A percentile compares a stretch with the other conserved stretches of the same genome.
Conservation (phyloP, 352 stramenopile species). For the Pelagophyceae sp. region DNA sequence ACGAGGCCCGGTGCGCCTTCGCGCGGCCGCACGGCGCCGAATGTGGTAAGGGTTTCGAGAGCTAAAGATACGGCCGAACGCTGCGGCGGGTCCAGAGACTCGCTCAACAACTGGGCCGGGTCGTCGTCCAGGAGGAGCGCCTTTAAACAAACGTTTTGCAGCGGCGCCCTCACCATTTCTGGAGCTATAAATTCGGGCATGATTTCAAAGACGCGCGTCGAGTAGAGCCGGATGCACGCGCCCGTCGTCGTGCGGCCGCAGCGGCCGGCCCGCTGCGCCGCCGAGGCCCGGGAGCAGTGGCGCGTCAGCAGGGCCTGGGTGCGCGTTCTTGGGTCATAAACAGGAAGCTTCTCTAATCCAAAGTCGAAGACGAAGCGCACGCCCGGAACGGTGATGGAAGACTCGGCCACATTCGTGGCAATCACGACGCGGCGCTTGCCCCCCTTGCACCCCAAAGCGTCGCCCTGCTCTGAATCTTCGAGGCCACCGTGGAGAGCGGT, state of each 20-base stretch:
- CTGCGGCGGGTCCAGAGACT: constrained; percentile 17
- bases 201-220: constrained; percentile 19
- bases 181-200: constrained; percentile 36
- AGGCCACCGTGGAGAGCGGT: constrained; percentile 72
- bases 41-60: constrained; percentile 50
- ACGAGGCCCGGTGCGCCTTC: background rate
- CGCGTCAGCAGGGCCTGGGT: constrained; percentile 9
- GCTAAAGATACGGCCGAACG: constrained; percentile 5
- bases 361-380: constrained; percentile 3
- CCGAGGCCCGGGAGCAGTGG: constrained; percentile 51
- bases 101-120: constrained; percentile 39
- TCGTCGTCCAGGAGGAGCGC: constrained; percentile 49
- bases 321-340: constrained; percentile 15
- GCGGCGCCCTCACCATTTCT: constrained; percentile 46
- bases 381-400: constrained; percentile 1
- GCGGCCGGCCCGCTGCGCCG: constrained; percentile 65
- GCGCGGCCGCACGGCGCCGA: constrained; percentile 57
- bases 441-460: background rate
- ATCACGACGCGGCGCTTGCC: background rate
- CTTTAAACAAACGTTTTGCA: constrained; percentile 44
- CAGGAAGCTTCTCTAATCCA: constrained; percentile 30
- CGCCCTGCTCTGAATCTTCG: constrained; percentile 67
- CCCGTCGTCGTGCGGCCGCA: constrained; percentile 75
- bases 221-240: constrained; percentile 80
- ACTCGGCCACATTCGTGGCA: constrained; percentile 17